A percentile compares a stretch with the other conserved stretches of the same genome.
These are phyloP conservation scores for Colletotrichum spaethianum DNA, from an alignment of 2,329 filamentous ascomycete species.

Conservation along the genomic window DNA sequence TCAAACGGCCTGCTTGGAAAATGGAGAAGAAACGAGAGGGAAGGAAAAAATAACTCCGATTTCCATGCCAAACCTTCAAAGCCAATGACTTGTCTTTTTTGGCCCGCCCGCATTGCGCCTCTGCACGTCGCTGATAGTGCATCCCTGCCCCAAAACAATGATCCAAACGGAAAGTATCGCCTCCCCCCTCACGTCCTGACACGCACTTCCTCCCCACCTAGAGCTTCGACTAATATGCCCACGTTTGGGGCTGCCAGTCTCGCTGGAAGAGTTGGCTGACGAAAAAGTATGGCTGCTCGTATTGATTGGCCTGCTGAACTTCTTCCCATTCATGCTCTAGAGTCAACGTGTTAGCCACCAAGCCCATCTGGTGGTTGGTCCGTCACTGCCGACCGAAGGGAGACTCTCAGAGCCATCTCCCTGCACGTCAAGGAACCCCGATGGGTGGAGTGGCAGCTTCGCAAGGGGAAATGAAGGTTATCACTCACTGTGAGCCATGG, in stretches of 20 bases:
- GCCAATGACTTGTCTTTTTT: conserved; percentile 36
- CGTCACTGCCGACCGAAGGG: background rate
- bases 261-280: conserved; percentile 72
- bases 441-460: background rate
- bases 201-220: conserved; percentile 16
- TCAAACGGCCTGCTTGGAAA: background rate
- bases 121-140: conserved; percentile 28
- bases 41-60: conserved; percentile 26
- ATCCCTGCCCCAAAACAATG: conserved; percentile 27
- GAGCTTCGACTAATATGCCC: conserved; percentile 45
- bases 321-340: conserved; percentile 62
- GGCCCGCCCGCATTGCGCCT: conserved; percentile 37
- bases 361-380: background rate
- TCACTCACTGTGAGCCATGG: conserved; percentile 63
- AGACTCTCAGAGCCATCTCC: background rate
- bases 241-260: conserved; percentile 62
- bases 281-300: conserved; percentile 72
- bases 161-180: conserved; percentile 11
- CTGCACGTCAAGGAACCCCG: background rate
- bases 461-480: background rate
- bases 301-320: conserved; percentile 59
- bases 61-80: conserved; percentile 35
- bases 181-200: background rate
- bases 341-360: conserved; percentile 42
- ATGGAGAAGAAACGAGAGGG: conserved; percentile 4